Base-by-base conservation (phyloP, 192 early-diverging fungal genomes). In the Rhizophagus clarus region DNA sequence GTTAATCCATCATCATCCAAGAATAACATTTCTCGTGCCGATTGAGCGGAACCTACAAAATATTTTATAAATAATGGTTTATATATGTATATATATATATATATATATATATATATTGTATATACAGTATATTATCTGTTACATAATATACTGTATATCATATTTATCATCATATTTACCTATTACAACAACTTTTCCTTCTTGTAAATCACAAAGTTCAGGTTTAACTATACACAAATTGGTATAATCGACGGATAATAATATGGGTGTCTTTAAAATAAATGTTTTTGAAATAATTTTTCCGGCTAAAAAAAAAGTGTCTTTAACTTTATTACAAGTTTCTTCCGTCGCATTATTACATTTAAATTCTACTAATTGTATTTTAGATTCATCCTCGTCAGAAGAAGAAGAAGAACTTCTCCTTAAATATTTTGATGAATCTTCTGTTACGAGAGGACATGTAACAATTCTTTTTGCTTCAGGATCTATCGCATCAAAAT, bases 1-100 rank as follows among this genome's bases (percentile, higher is more conserved):
- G 68, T 66, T 45, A 82, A 67, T 14, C 78, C 78, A 62, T 87
- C 86, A 15, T 61, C 61, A 61, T 87, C 86, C 2, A 34, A 61
- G 76, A 85, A 80, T 7, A 82, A 24, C 26, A 84, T 81, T 1
- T 81, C 77, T 60, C 81, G 64, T n/a, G 86, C 68, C 4, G 84
- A 83, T 72, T 68, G 76, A 1, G 84, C 82, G 29, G 73, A 68
- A 34, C 86, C 85, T 69, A 45, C 3, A 12, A 45, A 45, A 45
- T 40, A 7, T n/a, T n/a, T n/a, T n/a, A n/a, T n/a, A n/a, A n/a
- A n/a, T n/a, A n/a, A n/a, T n/a, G n/a, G n/a, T n/a, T n/a, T n/a
- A 34, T 34, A 34, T 34, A 34, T 34, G 5, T 34, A 34, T 34
- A 34, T 34, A 34, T 34, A 34, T 34, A 34, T 34, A 34, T 34